Evolutionary conservation across 1,139 yeast species (phyloP).

Genomic region (Pichia sp.): DNA sequence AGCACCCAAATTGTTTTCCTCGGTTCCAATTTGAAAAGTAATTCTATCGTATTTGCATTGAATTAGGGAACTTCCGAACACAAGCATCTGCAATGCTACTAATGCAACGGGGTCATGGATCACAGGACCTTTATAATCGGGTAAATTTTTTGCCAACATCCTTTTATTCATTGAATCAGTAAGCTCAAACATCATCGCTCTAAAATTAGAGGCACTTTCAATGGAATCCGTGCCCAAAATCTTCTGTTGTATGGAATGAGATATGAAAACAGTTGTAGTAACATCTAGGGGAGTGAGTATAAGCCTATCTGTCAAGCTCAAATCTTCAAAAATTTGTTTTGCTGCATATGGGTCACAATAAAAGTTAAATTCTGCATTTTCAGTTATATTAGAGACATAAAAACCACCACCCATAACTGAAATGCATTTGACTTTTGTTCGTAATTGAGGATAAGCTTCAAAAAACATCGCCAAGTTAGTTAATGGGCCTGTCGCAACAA

Average conservation of each 20-base stretch:
- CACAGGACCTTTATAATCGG: conserved; percentile 57
- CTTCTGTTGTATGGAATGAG: conserved; percentile 34
- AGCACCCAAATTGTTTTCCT: conserved; percentile 29
- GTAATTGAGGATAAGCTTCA: conserved; percentile 43
- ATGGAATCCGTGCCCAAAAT: conserved; percentile 29
- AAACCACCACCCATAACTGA: conserved; percentile 78
- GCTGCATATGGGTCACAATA: conserved; percentile 77
- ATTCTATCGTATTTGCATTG: conserved; percentile 31
- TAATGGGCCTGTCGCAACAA: conserved; percentile 66
- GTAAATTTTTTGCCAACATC: conserved; percentile 38
- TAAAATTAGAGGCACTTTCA: conserved; percentile 32
- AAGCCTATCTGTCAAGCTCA: conserved; percentile 39
- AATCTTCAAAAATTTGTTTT: conserved; percentile 42
- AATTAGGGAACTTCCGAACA: conserved; percentile 26
- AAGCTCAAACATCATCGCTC: conserved; percentile 50
- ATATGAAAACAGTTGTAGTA: conserved; percentile 64
- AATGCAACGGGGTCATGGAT: conserved; percentile 77
- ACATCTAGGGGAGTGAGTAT: conserved; percentile 60
- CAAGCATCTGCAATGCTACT: conserved; percentile 45
- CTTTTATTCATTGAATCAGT: conserved; percentile 45
- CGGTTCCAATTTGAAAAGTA: conserved; percentile 30
- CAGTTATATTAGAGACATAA: conserved; percentile 39
- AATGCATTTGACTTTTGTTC: conserved; percentile 39
- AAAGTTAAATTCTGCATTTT: conserved; percentile 71
- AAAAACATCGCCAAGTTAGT: conserved; percentile 61